Evolutionary conservation across 371 early-diverging fungal species (phyloP).

Genomic region (Blyttiomyces sp.): DNA sequence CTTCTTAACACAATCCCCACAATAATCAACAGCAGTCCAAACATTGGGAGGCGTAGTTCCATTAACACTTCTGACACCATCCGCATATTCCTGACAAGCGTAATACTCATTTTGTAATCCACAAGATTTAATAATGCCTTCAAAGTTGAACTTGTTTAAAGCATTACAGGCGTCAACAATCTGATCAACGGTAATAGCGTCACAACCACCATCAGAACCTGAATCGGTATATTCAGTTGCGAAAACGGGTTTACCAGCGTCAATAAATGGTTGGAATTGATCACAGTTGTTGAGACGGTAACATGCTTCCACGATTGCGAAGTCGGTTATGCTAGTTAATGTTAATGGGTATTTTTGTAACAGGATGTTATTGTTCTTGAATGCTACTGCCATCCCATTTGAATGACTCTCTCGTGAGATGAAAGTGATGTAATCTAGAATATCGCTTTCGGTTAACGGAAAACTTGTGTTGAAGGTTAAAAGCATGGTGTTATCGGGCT

Average conservation of each 20-base stretch:
- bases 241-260: constrained; percentile 24
- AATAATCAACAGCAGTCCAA: too few species aligned
- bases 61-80: too few species aligned
- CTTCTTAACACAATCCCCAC: too few species aligned
- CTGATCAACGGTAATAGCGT: not conserved
- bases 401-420: constrained; percentile 13
- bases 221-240: constrained; percentile 19
- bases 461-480: constrained; percentile 21
- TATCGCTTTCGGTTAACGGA: constrained; percentile 15
- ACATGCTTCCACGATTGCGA: constrained; percentile 26
- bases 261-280: constrained; percentile 4
- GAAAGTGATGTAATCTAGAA: constrained; percentile 15
- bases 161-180: not conserved
- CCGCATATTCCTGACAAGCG: not conserved
- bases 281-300: constrained; percentile 12
- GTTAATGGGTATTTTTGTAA: not conserved
- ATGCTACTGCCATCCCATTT: constrained; percentile 12
- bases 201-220: constrained; percentile 11
- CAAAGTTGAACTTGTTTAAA: constrained; percentile 2
- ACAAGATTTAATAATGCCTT: constrained; percentile 11
- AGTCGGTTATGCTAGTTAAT: constrained; percentile 14
- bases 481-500: constrained; percentile 29
- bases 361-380: constrained; percentile 13
- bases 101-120: not conserved
- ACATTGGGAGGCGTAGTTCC: too few species aligned